Evolutionary conservation across 805 yeast genomes (phyloP).

Genomic region (Lachancea kluyveri): DNA sequence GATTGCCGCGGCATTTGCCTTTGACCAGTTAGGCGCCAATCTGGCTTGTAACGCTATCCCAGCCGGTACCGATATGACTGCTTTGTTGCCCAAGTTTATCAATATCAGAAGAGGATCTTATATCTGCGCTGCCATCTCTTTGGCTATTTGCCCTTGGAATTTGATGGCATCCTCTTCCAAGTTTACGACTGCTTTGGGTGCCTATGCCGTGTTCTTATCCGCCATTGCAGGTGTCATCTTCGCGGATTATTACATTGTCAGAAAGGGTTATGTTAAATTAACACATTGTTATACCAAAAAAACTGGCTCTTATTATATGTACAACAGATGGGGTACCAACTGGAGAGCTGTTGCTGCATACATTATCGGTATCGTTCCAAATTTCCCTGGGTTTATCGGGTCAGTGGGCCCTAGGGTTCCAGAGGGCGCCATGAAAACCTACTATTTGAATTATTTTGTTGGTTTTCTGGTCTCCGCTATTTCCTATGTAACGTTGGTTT

Average conservation of each 20-base stretch:
- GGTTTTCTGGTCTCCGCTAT: constrained; percentile 59
- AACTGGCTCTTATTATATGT: constrained; percentile 38
- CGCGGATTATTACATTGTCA: constrained; percentile 51
- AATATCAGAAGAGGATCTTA: constrained; percentile 56
- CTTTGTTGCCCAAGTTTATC: constrained; percentile 49
- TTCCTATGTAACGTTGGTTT: constrained; percentile 48
- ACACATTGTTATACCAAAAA: constrained; percentile 52
- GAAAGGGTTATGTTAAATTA: constrained; percentile 58
- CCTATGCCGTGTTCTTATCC: constrained; percentile 71
- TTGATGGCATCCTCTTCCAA: constrained; percentile 52
- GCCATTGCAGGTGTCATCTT: constrained; percentile 71
- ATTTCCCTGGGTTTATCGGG: constrained; percentile 33
- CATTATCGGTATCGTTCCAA: constrained; percentile 33
- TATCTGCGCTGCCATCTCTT: constrained; percentile 60
- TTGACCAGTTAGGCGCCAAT: constrained; percentile 73
- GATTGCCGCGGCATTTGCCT: constrained; percentile 53
- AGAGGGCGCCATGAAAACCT: constrained; percentile 66
- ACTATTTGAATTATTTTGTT: constrained; percentile 66
- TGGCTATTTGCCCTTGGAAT: constrained; percentile 75
- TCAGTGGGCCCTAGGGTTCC: constrained; percentile 69
- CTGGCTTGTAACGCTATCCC: constrained; percentile 58
- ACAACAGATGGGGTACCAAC: constrained; percentile 54
- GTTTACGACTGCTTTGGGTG: constrained; percentile 68
- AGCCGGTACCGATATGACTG: constrained; percentile 50
- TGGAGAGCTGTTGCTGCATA: constrained; percentile 75